Base-by-base conservation (phyloP, 768 basidiomycete species). In the Suillus alpinus region DNA sequence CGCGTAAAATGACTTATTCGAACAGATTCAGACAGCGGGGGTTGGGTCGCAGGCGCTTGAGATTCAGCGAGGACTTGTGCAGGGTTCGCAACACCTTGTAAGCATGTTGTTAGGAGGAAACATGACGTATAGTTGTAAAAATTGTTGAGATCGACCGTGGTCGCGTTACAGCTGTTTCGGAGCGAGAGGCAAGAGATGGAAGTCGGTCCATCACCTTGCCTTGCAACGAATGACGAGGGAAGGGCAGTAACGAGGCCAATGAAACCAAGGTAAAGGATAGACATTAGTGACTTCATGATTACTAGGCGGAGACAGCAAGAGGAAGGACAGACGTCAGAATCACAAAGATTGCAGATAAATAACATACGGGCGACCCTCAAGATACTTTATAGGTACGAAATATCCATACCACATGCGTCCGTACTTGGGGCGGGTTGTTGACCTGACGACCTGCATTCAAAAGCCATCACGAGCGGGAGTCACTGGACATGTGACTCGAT, bases 21-120 rank as follows among this genome's bases (percentile, higher is more conserved):
- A n/a, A 69, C 67, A 20, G 59, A 23, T 39, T 69, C 60, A 9
- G 59, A 61, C 39, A 68, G 57, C 31, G 57, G 63, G 4, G 68
- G 36, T 34, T 69, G 67, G 14, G 32, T 67, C 31, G 56, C 57
- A 6, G 67, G 63, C 23, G 68, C 68, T 10, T 46, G 49, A 12
- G 6, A 52, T 32, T 5, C 3, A 8, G 12, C 14, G 57, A 69
- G 59, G 36, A 61, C 59, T 41, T 62, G 41, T 0, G 51, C 47
- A 6, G 68, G 66, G n/a, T 44, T 52, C n/a, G 51, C 36, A 26
- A 16, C 14, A 4, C 14, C n/a, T 9, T 50, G n/a, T 6, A 3
- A 43, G 56, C 67, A 69, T 2, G 58, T 59, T 6, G 67, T 69
- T 20, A 69, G 44, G 51, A 69, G 69, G 46, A 68, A 58, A 52